Evolutionary conservation across 163 green algal species (phyloP).

Genomic region (Picocystis sp.): DNA sequence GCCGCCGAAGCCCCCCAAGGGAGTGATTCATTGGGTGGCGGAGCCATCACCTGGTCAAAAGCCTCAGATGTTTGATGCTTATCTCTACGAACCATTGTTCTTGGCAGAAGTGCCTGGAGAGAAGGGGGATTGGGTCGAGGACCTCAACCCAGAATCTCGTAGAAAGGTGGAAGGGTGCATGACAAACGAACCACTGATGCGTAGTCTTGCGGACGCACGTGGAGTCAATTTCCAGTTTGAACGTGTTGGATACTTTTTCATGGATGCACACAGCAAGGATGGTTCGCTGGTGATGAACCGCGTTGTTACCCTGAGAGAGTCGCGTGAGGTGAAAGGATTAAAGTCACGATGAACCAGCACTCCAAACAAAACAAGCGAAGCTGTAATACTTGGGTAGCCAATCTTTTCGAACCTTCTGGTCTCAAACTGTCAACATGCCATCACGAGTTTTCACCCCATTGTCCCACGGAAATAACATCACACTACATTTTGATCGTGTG

Average conservation of each 20-base stretch:
- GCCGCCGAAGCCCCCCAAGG: slow-evolving; percentile 73
- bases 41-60: slow-evolving; percentile 43
- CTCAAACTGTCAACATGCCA: no score
- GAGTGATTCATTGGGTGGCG: slow-evolving; percentile 89
- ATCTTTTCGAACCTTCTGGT: no score
- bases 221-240: slow-evolving; percentile 81
- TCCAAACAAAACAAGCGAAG: no score
- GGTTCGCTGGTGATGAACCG: slow-evolving; percentile 67
- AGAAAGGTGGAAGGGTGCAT: slow-evolving; percentile 15
- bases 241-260: slow-evolving; percentile 74
- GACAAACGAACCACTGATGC: slow-evolving; percentile 1
- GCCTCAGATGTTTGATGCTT: slow-evolving; percentile 28
- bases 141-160: slow-evolving; percentile 63
- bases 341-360: not conserved
- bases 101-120: slow-evolving; percentile 22
- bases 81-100: slow-evolving; percentile 76
- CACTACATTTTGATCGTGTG: no score
- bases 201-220: slow-evolving; percentile 3
- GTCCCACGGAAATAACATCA: no score
- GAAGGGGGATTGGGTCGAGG: slow-evolving; percentile 45
- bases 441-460: no score
- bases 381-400: no score
- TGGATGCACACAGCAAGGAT: slow-evolving; percentile 53
- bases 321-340: not conserved
- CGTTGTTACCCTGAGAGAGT: slow-evolving; percentile 69